Percentiles rank a stretch among this genome's conserved stretches.
Conservation (phyloP, 371 early-diverging fungal species). For the Rhizopus arrhizus region DNA sequence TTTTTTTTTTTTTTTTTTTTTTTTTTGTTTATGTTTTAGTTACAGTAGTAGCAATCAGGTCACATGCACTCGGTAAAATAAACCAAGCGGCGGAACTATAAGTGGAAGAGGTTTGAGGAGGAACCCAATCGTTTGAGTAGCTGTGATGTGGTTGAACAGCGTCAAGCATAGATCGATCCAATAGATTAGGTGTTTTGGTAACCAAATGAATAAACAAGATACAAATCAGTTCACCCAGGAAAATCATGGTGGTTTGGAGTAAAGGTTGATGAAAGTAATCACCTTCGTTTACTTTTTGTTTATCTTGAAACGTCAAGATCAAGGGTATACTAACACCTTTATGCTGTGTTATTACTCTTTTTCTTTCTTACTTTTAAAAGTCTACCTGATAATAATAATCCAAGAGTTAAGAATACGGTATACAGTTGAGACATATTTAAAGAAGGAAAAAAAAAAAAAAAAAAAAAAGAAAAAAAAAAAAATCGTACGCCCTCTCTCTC, state of each 20-base stretch:
- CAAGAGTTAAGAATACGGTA: constrained; percentile 28
- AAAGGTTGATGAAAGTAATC: constrained; percentile 45
- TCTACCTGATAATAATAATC: constrained; percentile 28
- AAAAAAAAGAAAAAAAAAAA: constrained; percentile 11
- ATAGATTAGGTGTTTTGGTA: constrained; percentile 35
- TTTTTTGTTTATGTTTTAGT: constrained; percentile 1
- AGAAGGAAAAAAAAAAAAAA: constrained; percentile 10
- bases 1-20: constrained; percentile 4
- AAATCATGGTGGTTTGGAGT: constrained; percentile 51
- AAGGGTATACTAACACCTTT: constrained; percentile 50
- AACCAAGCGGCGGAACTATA: constrained; percentile 39
- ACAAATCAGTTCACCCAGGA: constrained; percentile 49
- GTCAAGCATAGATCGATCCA: constrained; percentile 40
- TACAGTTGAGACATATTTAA: constrained; percentile 21
- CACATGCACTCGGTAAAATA: constrained; percentile 48
- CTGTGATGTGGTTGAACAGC: constrained; percentile 38
- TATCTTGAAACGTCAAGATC: constrained; percentile 44
- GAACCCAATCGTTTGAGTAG: constrained; percentile 27
- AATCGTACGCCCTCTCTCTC: neutral
- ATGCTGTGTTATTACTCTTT: neutral
- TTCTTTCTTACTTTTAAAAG: neutral
- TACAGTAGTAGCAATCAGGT: constrained; percentile 50
- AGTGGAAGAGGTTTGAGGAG: constrained; percentile 26
- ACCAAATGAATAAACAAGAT: constrained; percentile 44
- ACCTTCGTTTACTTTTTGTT: constrained; percentile 31